These are phyloP conservation scores for Pharnaceum exiguum DNA, from an alignment of 148 eudicot species.

Conservation along the genomic window DNA sequence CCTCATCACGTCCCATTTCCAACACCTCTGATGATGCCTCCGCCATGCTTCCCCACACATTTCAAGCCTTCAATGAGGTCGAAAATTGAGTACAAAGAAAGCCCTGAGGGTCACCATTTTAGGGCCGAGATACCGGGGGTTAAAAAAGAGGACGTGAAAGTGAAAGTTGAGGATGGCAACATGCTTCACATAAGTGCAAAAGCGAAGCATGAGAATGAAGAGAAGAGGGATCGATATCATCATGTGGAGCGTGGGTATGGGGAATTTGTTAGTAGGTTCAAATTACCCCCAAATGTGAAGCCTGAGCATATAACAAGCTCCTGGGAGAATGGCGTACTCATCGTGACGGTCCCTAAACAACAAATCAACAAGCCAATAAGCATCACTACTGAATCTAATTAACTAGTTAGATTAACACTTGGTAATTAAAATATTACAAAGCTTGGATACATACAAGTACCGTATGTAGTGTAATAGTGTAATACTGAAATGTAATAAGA, in stretches of 20 bases:
- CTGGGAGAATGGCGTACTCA: slow-evolving; percentile 27
- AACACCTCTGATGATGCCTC: slow-evolving; percentile 6
- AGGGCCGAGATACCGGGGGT: slow-evolving; percentile 34
- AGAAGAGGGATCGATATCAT: slow-evolving; percentile 30
- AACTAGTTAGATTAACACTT: too few species aligned
- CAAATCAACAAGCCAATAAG: neutral
- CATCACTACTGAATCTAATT: too few species aligned
- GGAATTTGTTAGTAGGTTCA: slow-evolving; percentile 27
- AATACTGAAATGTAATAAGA: too few species aligned
- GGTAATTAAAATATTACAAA: too few species aligned
- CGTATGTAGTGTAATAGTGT: too few species aligned
- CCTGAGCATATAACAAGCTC: slow-evolving; percentile 23
- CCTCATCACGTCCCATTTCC: slow-evolving; percentile 8
- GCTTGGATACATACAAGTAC: too few species aligned
- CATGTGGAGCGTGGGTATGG: slow-evolving; percentile 28
- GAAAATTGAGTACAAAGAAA: slow-evolving; percentile 37
- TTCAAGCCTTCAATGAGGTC: neutral
- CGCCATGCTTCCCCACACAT: slow-evolving; percentile 1
- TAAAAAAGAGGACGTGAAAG: slow-evolving; percentile 35
- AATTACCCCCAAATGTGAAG: slow-evolving; percentile 30
- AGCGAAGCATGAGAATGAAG: slow-evolving; percentile 25
- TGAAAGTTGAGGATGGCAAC: slow-evolving; percentile 24
- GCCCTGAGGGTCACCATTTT: slow-evolving; percentile 30
- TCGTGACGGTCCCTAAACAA: slow-evolving; percentile 24
- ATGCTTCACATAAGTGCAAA: slow-evolving; percentile 32